A percentile compares a stretch with the other conserved stretches of the same genome.
Evolutionary conservation across 2,329 filamentous ascomycete species (phyloP).

Genomic region (Fusarium dlaminii): DNA sequence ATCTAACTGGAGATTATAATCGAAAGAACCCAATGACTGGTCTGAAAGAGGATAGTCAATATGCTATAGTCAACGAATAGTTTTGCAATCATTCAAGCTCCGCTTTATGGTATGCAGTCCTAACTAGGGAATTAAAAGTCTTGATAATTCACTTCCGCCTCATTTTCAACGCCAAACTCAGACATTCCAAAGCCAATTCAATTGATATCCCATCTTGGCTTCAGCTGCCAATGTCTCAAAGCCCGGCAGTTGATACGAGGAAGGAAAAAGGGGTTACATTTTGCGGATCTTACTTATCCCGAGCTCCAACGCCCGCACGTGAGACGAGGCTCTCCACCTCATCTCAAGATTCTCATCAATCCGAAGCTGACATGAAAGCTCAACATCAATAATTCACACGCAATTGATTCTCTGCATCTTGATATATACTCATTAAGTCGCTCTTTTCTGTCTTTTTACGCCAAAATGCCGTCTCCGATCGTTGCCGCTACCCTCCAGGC

Average conservation of each 20-base stretch:
- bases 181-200: rapidly evolving
- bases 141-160: neutral
- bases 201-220: neutral
- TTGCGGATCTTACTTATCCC: conserved; percentile 30
- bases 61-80: too few species aligned
- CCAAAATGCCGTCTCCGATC: conserved; percentile 59
- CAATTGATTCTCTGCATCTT: neutral
- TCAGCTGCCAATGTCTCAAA: neutral
- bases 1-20: too few species aligned
- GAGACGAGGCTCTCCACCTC: conserved; percentile 24
- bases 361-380: conserved; percentile 1
- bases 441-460: neutral
- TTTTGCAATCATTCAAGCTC: neutral
- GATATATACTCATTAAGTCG: neutral
- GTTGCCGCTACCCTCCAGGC: conserved; percentile 64
- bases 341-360: conserved; percentile 10
- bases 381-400: neutral
- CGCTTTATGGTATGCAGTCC: neutral
- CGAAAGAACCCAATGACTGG: neutral
- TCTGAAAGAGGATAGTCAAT: neutral
- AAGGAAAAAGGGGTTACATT: conserved; percentile 11
- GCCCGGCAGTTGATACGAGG: neutral
- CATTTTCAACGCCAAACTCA: neutral
- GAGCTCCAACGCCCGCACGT: conserved; percentile 9
- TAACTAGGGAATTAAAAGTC: neutral